Percentiles rank a stretch among this genome's conserved stretches.
Conservation (phyloP, 2,329 filamentous ascomycete species). For the Ustulina deusta region DNA sequence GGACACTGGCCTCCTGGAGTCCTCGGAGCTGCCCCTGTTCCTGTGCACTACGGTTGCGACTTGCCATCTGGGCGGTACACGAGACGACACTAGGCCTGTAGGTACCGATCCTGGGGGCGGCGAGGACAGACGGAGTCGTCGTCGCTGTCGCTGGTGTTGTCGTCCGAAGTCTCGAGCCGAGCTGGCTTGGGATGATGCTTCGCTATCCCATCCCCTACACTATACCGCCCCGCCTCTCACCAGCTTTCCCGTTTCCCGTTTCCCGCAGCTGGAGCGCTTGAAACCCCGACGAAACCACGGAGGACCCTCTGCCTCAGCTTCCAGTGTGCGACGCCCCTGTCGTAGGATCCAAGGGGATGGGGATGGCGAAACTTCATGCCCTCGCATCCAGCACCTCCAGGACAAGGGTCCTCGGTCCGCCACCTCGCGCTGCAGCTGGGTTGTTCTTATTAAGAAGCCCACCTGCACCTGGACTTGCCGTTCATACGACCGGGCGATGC, state of each 20-base stretch:
- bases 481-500: constrained; percentile 42
- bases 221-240: background rate
- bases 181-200: constrained; percentile 16
- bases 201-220: constrained; percentile 11
- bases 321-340: constrained; percentile 36
- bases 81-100: constrained; percentile 17
- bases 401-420: constrained; percentile 43
- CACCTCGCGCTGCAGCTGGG: constrained; percentile 38
- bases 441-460: constrained; percentile 49
- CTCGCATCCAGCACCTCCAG: constrained; percentile 37
- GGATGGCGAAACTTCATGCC: constrained; percentile 41
- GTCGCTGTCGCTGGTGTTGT: constrained; percentile 17
- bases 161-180: constrained; percentile 12
- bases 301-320: constrained; percentile 42
- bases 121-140: background rate
- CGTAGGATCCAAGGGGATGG: constrained; percentile 36
- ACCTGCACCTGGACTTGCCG: constrained; percentile 40
- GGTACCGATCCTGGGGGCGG: constrained; percentile 14
- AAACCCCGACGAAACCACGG: constrained; percentile 49
- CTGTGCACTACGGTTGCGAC: no score
- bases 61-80: background rate
- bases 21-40: constrained; percentile 28
- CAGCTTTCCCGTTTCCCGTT: background rate
- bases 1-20: constrained; percentile 36
- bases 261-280: constrained; percentile 40